A percentile compares a stretch with the other conserved stretches of the same genome.
Evolutionary conservation across 257 asterid species (phyloP).

Genomic region (Nicotiana otophora): DNA sequence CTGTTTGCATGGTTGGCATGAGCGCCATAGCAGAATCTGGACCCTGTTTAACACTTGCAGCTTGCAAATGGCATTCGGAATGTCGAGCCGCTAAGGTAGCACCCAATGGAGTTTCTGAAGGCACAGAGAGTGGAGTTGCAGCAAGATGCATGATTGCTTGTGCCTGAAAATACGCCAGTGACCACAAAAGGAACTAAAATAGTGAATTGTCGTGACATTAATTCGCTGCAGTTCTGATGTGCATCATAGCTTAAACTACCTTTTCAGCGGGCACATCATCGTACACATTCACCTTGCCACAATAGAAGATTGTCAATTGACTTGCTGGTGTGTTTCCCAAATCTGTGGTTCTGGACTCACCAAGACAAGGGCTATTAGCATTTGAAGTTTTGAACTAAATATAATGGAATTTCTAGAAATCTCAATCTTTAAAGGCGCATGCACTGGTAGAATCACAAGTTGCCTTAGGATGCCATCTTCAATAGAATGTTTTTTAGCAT

Average conservation of each 20-base stretch:
- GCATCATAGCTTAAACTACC: conserved; percentile 35
- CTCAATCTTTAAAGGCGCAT: neutral
- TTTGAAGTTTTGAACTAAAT: neutral
- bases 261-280: conserved; percentile 72
- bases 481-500: neutral
- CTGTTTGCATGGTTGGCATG: conserved; percentile 58
- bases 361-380: neutral
- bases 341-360: conserved; percentile 38
- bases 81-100: conserved; percentile 40
- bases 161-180: conserved; percentile 43
- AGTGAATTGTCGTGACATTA: neutral
- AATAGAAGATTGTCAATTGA: conserved; percentile 85
- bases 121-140: conserved; percentile 59
- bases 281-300: conserved; percentile 83
- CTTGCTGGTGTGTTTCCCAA: conserved; percentile 39
- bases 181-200: conserved; percentile 6
- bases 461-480: neutral
- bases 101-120: conserved; percentile 52
- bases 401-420: neutral
- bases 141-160: conserved; percentile 74
- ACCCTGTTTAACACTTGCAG: conserved; percentile 31
- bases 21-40: conserved; percentile 48
- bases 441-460: neutral
- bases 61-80: conserved; percentile 42
- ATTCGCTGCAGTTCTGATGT: neutral